Conservation (phyloP, 2,329 filamentous ascomycete species). For the Hypoxylon sp. region DNA sequence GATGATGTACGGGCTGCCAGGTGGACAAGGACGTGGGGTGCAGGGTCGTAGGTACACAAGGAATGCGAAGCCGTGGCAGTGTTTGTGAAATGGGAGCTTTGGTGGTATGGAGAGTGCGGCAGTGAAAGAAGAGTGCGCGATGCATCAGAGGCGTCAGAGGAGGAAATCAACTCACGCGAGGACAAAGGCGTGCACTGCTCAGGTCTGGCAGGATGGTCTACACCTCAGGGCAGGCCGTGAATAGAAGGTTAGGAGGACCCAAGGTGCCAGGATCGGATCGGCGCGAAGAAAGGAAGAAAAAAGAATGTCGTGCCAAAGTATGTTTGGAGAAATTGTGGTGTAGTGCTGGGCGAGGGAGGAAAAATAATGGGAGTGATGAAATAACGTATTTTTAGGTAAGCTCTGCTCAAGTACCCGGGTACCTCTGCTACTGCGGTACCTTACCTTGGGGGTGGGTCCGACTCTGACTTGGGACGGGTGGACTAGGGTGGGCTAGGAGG, state of each 20-base stretch:
- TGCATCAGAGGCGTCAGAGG: conserved; percentile 13
- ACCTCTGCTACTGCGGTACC: not conserved
- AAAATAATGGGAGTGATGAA: not conserved
- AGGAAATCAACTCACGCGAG: conserved; percentile 3
- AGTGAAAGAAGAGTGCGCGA: conserved; percentile 7
- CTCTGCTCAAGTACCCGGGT: not conserved
- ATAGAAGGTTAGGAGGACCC: no score
- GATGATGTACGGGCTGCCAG: not conserved
- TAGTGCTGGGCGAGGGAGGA: not conserved
- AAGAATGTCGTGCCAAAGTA: not conserved
- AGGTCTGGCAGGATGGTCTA: not conserved
- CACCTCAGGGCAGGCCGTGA: not conserved
- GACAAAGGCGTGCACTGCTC: not conserved
- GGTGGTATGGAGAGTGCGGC: conserved; percentile 15
- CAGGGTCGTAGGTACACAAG: conserved; percentile 14
- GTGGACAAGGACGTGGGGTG: conserved; percentile 2
- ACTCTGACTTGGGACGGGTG: not conserved
- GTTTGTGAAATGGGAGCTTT: conserved; percentile 25
- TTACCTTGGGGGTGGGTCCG: no score
- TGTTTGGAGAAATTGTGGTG: not conserved
- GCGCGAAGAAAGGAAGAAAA: no score
- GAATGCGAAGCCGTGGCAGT: conserved; percentile 12
- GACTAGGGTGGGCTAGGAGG: not conserved
- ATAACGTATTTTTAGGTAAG: not conserved
- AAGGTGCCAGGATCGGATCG: not conserved